Conservation (phyloP, 2,329 filamentous ascomycete species). For the Mariannaea sp. region DNA sequence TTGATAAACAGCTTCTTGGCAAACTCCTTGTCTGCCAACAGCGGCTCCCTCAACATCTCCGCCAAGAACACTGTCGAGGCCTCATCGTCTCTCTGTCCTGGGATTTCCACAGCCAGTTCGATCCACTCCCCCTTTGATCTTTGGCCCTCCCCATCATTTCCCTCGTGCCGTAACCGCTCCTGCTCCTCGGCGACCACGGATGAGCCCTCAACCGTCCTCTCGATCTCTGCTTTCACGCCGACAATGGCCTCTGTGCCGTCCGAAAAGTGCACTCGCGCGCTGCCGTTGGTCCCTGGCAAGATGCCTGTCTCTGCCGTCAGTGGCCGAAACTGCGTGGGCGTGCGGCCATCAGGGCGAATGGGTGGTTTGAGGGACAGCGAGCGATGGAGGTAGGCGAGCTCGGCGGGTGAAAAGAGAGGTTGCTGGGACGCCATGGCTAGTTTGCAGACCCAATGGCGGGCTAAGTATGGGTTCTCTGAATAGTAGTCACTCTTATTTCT, state of each 20-base stretch:
- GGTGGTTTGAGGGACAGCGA: constrained; percentile 82
- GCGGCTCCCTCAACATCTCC: constrained; percentile 85
- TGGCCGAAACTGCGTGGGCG: constrained; percentile 85
- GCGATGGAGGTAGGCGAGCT: constrained; percentile 92
- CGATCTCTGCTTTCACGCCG: constrained; percentile 93
- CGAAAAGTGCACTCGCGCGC: constrained; percentile 89
- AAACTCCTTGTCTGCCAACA: constrained; percentile 74
- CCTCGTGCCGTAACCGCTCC: constrained; percentile 44
- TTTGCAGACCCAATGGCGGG: constrained; percentile 1
- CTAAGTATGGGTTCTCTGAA: neutral
- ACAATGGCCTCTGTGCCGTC: constrained; percentile 97
- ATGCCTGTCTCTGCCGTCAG: constrained; percentile 89
- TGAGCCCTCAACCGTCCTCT: constrained; percentile 60
- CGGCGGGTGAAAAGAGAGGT: constrained; percentile 86
- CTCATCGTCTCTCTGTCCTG: constrained; percentile 89
- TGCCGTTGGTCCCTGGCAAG: constrained; percentile 87
- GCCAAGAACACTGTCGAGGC: constrained; percentile 83
- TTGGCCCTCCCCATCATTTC: constrained; percentile 47
- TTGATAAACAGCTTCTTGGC: constrained; percentile 83
- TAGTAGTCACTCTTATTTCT: too few species aligned
- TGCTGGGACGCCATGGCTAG: constrained; percentile 72
- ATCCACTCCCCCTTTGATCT: constrained; percentile 72
- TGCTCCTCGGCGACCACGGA: constrained; percentile 34
- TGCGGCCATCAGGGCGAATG: constrained; percentile 85
- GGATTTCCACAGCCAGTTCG: constrained; percentile 89